phyloP scores from a whole-genome alignment of 2,329 filamentous ascomycete species.

The Colletotrichum sp. region DNA sequence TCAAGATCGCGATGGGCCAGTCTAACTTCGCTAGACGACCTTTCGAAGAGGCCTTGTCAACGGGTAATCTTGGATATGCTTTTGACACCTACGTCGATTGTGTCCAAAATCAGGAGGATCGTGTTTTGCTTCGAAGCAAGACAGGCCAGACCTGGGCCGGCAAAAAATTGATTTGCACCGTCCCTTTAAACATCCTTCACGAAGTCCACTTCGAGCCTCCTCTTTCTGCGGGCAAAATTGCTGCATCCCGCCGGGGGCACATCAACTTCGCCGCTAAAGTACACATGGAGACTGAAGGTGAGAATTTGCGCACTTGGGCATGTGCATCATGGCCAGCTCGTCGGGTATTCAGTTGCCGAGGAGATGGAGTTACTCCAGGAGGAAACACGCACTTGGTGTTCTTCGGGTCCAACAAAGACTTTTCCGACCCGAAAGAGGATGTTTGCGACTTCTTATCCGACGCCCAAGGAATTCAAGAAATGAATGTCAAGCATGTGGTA shows the following conservation, averaged over 20 bases:
- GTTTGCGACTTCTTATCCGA: slow-evolving; percentile 45
- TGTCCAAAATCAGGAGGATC: slow-evolving; percentile 13
- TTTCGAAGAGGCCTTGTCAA: slow-evolving; percentile 29
- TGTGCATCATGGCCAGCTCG: background rate
- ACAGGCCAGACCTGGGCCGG: slow-evolving; percentile 16
- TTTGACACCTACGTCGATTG: slow-evolving; percentile 28
- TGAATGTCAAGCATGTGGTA: slow-evolving; percentile 24
- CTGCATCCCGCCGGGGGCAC: slow-evolving; percentile 20
- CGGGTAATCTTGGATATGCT: slow-evolving; percentile 27
- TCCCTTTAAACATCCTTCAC: slow-evolving; percentile 25
- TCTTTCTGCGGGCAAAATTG: slow-evolving; percentile 18
- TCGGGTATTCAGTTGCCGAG: background rate
- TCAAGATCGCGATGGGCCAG: slow-evolving; percentile 34
- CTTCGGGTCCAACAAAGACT: slow-evolving; percentile 30
- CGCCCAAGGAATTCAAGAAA: slow-evolving; percentile 37
- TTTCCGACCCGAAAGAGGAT: slow-evolving; percentile 24
- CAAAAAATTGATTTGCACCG: slow-evolving; percentile 28
- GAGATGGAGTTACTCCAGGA: slow-evolving; percentile 45
- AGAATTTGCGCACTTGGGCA: background rate
- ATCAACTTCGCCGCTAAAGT: slow-evolving; percentile 24
- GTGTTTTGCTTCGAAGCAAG: background rate
- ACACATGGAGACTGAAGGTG: slow-evolving; percentile 21
- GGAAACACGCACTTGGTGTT: slow-evolving; percentile 53
- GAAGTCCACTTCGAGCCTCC: slow-evolving; percentile 24
- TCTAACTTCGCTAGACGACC: slow-evolving; percentile 29